Base-by-base conservation (phyloP, 345 rosid species). In the Populus deltoides region DNA sequence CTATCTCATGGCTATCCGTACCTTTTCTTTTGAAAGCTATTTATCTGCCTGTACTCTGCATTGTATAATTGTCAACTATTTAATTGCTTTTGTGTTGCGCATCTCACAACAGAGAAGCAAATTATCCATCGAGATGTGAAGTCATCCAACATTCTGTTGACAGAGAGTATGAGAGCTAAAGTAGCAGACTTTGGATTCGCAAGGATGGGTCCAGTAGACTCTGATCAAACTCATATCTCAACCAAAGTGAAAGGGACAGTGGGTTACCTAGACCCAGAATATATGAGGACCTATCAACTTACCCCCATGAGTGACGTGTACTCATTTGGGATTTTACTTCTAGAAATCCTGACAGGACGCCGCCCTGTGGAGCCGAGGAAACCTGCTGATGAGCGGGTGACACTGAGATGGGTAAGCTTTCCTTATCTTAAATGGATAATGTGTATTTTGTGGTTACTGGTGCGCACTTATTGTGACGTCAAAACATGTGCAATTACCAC, bases 171-270 rank as follows among this genome's bases (percentile, higher is more conserved):
- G 97, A 90, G 97, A 87, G 98, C 98, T 72, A 96, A 96, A 85
- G 98, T 96, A 69, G 93, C 97, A 11, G 97, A 96, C 86, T 96
- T 96, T 66, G 99, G 99, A 63, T 96, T 96, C 62, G 98, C 98
- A 53, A 90, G 91, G 85, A 85, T 87, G n/a, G 98, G 97, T 66
- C 83, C 92, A 0, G 73, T 86, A 71, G 92, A 94, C 24, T 8
- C 90, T 11, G 92, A 92, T 75, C 85, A 85, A 13, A 91, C 97
- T 68, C 97, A 93, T 70, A 82, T 96, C 71, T 89, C 94, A 71
- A 93, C 98, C 53, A 88, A 93, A 89, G 94, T 93, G 79, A 96
- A 90, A 85, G 99, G 99, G 79, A 96, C 99, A 18, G 86, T 96
- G 43, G 98, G 99, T 79, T 96, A 96, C 82, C 93, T 96, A 1